Evolutionary conservation across 2,329 filamentous ascomycete species (phyloP), one percentile per base, ranked within the genome.

Genomic region (Colletotrichum nymphaeae): DNA sequence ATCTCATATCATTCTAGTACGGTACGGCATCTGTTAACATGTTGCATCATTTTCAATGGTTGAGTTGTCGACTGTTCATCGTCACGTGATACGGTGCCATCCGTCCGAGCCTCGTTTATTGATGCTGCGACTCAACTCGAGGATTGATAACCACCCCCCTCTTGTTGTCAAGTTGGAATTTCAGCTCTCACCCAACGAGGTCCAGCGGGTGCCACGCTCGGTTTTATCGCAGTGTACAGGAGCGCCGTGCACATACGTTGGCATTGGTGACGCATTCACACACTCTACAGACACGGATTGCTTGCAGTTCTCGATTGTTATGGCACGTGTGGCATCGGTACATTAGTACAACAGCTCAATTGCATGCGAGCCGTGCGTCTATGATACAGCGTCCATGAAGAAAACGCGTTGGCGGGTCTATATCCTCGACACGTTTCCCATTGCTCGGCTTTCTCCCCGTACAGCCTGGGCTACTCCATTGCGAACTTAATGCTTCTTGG

Each of bases 401-500:
- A 69, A 52, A 56, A 62, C 55, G 42, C 73, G 69, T 67, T 64
- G 60, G 70, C 30, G 30, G 59, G 42, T 67, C 68, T 42, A 28
- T 32, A 35, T 72, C 60, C 11, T 67, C 63, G 59, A 56, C 56
- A 62, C 42, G 11, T 37, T 52, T 46, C 42, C 42, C 62, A 19
- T 46, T 69, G 49, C 67, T 73, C 64, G 49, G 66, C 35, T 46
- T 32, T 65, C 58, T 67, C 65, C 63, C 53, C 60, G 70, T 53
- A 35, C 56, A 70, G 53, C 59, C 66, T 70, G n/a, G 58, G 59
- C 52, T 69, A 65, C 74, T 74, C 58, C 75, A 68, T 66, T 60
- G 69, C 35, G 53, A 65, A 62, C 56, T 81, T 88, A 89, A 82
- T 89, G 87, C 69, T 82, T 78, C 83, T 87, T 89, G 78, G 84